Base-by-base conservation (phyloP, 2,329 filamentous ascomycete genomes). In the Penicillium rolfsii region DNA sequence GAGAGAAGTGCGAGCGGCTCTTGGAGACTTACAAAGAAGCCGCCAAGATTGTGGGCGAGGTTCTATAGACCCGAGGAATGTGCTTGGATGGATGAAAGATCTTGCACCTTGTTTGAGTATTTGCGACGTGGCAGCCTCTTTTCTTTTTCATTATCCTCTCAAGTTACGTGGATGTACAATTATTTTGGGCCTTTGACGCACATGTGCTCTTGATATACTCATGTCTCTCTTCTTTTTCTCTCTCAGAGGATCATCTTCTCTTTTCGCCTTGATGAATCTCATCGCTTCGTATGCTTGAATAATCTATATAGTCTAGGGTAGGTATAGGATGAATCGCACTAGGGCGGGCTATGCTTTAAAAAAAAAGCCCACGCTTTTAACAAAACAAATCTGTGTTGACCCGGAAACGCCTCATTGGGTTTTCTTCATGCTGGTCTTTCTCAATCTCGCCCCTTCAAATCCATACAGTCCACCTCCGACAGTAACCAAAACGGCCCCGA, bases 1-100 rank as follows among this genome's bases (percentile, higher is more conserved):
- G 94, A 64, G 94, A 98, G 82, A 99, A 99, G 85, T 99, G 95
- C 80, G 95, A 99, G 83, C 95, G 93, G 77, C 83, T 99, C 67
- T 85, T 98, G 64, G 88, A 90, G 75, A 99, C 95, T 22, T 99
- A 99, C 81, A 93, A 93, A 73, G 95, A 99, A 81, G 95, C 95
- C 22, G 93, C 94, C 64, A 97, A 96, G 84, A 99, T 99, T 76
- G 94, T 99, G 65, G 93, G 95, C 62, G 95, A 99, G 80, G 95
- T 99, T 62, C 81, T 96, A 80, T 93, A 89, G 67, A 63, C n/a
- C 54, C 28, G 38, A 33, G 22, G 19, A 11, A 35, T 49, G 52
- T 36, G 49, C 28, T 55, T 48, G 26, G 33, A 30, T 24, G 33
- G 26, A 24, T n/a, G 35, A 38, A 30, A 30, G 45, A 55, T 52